Percentiles rank a stretch among this genome's conserved stretches.
Evolutionary conservation across 1,284 basidiomycete genomes (phyloP).

Genomic region (Trametes pubescens): DNA sequence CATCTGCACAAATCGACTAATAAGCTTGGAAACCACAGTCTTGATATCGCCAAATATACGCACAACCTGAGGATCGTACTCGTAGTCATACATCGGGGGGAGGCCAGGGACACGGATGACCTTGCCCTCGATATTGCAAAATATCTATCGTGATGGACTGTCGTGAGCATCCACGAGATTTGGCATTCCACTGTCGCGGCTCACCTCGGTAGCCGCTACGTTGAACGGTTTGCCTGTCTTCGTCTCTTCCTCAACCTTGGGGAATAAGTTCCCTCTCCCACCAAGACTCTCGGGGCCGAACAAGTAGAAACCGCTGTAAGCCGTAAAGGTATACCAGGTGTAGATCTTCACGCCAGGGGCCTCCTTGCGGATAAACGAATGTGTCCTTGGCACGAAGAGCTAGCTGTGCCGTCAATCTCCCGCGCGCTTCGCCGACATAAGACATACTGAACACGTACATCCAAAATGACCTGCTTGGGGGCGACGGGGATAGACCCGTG

Average conservation of each 20-base stretch:
- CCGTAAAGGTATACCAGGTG: constrained; percentile 26
- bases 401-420: background rate
- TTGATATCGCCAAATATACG: no score
- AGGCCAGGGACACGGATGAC: constrained; percentile 32
- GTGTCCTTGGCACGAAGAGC: constrained; percentile 23
- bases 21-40: no score
- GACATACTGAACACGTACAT: constrained; percentile 10
- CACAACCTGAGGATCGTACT: constrained; percentile 34
- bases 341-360: constrained; percentile 26
- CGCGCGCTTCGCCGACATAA: no score
- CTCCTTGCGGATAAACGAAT: constrained; percentile 12
- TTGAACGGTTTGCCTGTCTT: constrained; percentile 21
- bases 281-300: constrained; percentile 28
- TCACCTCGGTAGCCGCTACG: constrained; percentile 28
- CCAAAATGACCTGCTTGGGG: constrained; percentile 22
- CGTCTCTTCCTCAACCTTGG: constrained; percentile 24
- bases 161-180: background rate
- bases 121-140: constrained; percentile 9
- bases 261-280: constrained; percentile 26
- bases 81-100: constrained; percentile 37
- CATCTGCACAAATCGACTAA: background rate
- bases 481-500: constrained; percentile 2
- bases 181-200: background rate
- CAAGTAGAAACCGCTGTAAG: constrained; percentile 22
- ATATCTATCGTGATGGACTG: constrained; percentile 9